Evolutionary conservation across 345 rosid species (phyloP).

Genomic region (Lumnitzera littorea): DNA sequence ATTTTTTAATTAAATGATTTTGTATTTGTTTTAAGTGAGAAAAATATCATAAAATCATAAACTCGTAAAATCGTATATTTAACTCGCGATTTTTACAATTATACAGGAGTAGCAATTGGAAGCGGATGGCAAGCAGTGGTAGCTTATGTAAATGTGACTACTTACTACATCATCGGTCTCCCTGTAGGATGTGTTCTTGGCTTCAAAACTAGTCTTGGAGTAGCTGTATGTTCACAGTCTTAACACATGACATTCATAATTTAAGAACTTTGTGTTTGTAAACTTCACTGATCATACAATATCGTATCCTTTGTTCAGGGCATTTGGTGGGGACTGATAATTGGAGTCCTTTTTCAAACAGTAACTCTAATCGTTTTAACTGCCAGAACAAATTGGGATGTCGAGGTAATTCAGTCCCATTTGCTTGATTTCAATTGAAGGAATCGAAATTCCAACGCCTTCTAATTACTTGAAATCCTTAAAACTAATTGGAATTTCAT

Average conservation of each 20-base stretch:
- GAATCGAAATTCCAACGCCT: too few species aligned
- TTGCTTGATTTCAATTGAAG: not conserved
- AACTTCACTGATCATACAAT: not conserved
- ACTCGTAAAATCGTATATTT: too few species aligned
- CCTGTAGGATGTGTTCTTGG: constrained; percentile 87
- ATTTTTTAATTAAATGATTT: too few species aligned
- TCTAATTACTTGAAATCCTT: too few species aligned
- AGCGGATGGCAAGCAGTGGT: constrained; percentile 93
- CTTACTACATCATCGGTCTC: constrained; percentile 83
- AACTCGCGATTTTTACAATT: too few species aligned
- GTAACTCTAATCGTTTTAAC: constrained; percentile 52
- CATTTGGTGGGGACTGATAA: constrained; percentile 94
- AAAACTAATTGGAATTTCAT: too few species aligned
- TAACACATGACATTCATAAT: not conserved
- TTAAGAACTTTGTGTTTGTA: not conserved
- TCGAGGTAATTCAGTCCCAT: constrained; percentile 39
- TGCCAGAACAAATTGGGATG: constrained; percentile 66
- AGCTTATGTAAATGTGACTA: constrained; percentile 66
- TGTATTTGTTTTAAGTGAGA: too few species aligned
- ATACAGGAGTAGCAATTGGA: constrained; percentile 82
- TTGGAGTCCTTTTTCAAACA: constrained; percentile 68
- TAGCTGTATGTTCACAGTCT: constrained; percentile 37
- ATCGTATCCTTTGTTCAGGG: constrained; percentile 36
- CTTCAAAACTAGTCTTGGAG: constrained; percentile 70
- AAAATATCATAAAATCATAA: too few species aligned